A percentile compares a stretch with the other conserved stretches of the same genome.
phyloP scores from a whole-genome alignment of 306 rosid species.

The Dalbergia cochinchinensis region DNA sequence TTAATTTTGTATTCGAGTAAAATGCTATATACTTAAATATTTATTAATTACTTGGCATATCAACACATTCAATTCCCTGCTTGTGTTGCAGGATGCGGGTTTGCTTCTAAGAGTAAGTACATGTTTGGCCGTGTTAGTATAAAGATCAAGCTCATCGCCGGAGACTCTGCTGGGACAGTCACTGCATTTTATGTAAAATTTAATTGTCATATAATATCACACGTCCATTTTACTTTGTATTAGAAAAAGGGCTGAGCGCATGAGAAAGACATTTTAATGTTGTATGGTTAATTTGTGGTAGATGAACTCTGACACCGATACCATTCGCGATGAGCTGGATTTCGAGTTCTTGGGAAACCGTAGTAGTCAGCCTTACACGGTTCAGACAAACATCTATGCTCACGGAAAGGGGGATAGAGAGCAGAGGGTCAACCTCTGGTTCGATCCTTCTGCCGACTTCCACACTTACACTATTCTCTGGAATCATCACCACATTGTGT shows the following conservation, averaged over 20 bases:
- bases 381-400: slow-evolving; percentile 88
- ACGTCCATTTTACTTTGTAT: background rate
- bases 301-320: slow-evolving; percentile 78
- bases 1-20: too few species aligned
- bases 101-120: slow-evolving; percentile 76
- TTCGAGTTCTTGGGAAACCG: slow-evolving; percentile 97
- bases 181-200: slow-evolving; percentile 87
- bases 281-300: slow-evolving; percentile 18
- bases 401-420: slow-evolving; percentile 88
- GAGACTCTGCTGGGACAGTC: slow-evolving; percentile 97
- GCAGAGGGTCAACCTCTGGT: slow-evolving; percentile 93
- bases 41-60: too few species aligned
- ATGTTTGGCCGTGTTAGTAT: slow-evolving; percentile 94
- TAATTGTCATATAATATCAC: background rate
- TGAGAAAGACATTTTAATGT: background rate
- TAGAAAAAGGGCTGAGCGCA: background rate
- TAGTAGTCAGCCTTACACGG: slow-evolving; percentile 87
- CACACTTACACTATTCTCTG: slow-evolving; percentile 86
- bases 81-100: slow-evolving; percentile 74
- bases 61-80: too few species aligned
- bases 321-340: slow-evolving; percentile 83
- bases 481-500: slow-evolving; percentile 79
- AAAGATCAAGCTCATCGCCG: slow-evolving; percentile 91
- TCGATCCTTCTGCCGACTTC: slow-evolving; percentile 80
- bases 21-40: too few species aligned